These are phyloP conservation scores for Tuber borchii DNA, from an alignment of 495 filamentous ascomycete genomes.

Conservation along the genomic window DNA sequence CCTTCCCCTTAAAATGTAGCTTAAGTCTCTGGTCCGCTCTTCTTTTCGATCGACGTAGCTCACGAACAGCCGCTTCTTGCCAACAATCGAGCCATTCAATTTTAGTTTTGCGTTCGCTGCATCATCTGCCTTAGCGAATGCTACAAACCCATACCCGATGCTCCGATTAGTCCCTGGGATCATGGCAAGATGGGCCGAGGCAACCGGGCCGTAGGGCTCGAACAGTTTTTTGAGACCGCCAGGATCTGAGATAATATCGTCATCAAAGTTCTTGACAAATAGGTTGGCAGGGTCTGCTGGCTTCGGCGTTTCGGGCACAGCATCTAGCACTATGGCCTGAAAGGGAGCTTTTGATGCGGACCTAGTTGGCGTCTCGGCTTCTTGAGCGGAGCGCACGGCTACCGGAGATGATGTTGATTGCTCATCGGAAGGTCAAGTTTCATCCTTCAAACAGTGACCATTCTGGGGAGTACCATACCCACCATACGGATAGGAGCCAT, in stretches of 20 bases:
- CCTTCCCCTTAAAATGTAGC: background rate
- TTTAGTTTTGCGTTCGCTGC: constrained; percentile 80
- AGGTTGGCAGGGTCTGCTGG: constrained; percentile 61
- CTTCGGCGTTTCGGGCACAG: constrained; percentile 38
- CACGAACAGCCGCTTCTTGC: constrained; percentile 39
- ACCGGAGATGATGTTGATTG: constrained; percentile 29
- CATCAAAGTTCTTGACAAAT: constrained; percentile 90
- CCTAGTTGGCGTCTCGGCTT: constrained; percentile 25
- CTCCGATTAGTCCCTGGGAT: constrained; percentile 78
- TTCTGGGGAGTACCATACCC: constrained; percentile 26
- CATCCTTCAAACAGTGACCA: constrained; percentile 12
- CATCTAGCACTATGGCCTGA: constrained; percentile 22
- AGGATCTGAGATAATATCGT: constrained; percentile 32
- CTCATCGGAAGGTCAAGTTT: constrained; percentile 31
- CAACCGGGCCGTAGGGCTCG: constrained; percentile 82
- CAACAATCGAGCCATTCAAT: constrained; percentile 62
- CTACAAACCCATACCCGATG: constrained; percentile 97
- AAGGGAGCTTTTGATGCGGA: constrained; percentile 15
- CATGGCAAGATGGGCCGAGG: constrained; percentile 85
- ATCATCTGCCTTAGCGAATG: constrained; percentile 83
- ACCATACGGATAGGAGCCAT: constrained; percentile 23
- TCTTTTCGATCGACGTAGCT: constrained; percentile 41
- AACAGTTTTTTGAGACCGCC: constrained; percentile 61
- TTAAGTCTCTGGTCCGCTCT: constrained; percentile 40
- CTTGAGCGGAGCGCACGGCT: constrained; percentile 10